A percentile compares a stretch with the other conserved stretches of the same genome.
Conservation (phyloP, 1,284 basidiomycete species). For the Naganishia cerealis region DNA sequence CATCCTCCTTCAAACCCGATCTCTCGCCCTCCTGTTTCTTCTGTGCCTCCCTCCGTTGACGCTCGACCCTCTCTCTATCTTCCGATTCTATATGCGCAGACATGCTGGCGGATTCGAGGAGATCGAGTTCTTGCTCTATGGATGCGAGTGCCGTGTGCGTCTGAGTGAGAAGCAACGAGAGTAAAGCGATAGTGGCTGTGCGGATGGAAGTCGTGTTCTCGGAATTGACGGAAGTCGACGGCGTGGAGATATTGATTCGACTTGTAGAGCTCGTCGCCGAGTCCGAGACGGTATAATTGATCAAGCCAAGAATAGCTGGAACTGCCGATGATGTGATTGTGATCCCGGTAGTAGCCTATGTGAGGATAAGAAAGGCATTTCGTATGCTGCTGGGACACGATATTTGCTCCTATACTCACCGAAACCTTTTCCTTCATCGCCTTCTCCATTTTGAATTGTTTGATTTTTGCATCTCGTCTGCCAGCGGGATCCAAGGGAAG, state of each 20-base stretch:
- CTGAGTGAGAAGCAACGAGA: constrained; percentile 72
- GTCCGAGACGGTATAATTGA: constrained; percentile 33
- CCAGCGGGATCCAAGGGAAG: constrained; percentile 64
- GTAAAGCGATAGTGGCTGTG: constrained; percentile 66
- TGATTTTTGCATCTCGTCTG: constrained; percentile 80
- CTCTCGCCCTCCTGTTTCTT: constrained; percentile 27
- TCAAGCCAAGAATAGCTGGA: constrained; percentile 42
- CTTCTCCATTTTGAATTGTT: constrained; percentile 80
- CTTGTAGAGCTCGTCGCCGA: constrained; percentile 58
- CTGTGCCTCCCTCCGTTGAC: constrained; percentile 30
- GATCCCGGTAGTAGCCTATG: constrained; percentile 19
- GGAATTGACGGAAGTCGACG: constrained; percentile 53
- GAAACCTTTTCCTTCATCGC: constrained; percentile 69
- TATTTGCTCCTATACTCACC: constrained; percentile 53
- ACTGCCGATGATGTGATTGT: constrained; percentile 38
- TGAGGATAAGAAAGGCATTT: not conserved
- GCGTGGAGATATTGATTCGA: constrained; percentile 65
- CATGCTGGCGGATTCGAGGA: constrained; percentile 62
- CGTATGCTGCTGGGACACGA: not conserved
- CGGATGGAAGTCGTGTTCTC: constrained; percentile 66
- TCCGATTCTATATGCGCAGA: constrained; percentile 40
- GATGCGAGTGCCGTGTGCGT: constrained; percentile 68
- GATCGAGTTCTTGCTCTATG: constrained; percentile 70
- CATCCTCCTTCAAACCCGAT: constrained; percentile 53
- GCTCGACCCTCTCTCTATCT: constrained; percentile 30